Percentiles rank a stretch among this genome's conserved stretches.
Conservation (phyloP, 306 rosid species). For the Arachis stenosperma region DNA sequence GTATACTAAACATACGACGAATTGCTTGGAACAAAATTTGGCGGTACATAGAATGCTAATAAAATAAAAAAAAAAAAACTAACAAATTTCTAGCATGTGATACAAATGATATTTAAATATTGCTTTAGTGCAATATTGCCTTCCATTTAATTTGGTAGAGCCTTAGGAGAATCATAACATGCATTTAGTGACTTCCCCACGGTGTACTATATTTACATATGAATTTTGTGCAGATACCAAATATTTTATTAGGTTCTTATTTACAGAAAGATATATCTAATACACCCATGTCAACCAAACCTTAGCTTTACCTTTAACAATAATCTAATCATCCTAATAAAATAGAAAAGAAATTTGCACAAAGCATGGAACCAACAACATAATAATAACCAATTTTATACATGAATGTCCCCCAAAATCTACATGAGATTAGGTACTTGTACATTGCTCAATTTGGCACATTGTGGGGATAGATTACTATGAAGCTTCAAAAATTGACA, state of each 20-base stretch:
- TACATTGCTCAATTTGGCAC: not conserved
- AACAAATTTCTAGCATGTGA: constrained; percentile 18
- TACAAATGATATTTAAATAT: constrained; percentile 1
- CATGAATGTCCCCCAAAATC: constrained; percentile 15
- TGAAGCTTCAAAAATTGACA: constrained; percentile 36
- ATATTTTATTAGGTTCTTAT: constrained; percentile 14
- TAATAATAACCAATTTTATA: not conserved
- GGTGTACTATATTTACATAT: not conserved
- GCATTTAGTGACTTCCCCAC: constrained; percentile 27
- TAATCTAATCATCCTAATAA: too few relatives aligned
- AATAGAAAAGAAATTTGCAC: not conserved
- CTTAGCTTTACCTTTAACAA: constrained; percentile 8
- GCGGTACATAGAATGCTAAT: not conserved
- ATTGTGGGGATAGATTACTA: constrained; percentile 6
- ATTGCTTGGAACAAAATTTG: not conserved
- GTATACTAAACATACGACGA: not conserved
- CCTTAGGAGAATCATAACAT: constrained; percentile 19
- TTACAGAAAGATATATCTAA: not conserved
- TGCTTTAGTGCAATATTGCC: constrained; percentile 1
- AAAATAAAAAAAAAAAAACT: not conserved
- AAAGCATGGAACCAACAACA: not conserved
- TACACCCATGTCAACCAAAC: not conserved
- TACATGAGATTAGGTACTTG: not conserved
- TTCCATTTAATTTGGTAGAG: constrained; percentile 1
- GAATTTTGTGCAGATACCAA: constrained; percentile 32